phyloP scores from a whole-genome alignment of 2,329 filamentous ascomycete genomes.

The Sarocladium oryzae region DNA sequence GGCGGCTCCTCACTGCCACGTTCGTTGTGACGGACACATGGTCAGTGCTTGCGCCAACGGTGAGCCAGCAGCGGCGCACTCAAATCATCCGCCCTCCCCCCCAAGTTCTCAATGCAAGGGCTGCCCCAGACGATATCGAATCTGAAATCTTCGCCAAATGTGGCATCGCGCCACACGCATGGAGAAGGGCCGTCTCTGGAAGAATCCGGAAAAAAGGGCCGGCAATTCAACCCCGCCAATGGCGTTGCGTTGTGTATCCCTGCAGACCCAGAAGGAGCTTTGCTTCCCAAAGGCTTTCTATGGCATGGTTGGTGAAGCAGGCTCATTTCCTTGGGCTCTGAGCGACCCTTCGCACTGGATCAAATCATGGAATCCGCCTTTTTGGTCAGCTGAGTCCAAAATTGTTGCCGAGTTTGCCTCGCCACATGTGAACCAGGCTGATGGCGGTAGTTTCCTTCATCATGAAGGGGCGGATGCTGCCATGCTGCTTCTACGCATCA shows the following conservation, averaged over 20 bases:
- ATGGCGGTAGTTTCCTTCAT: not conserved
- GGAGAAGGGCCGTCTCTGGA: slow-evolving; percentile 6
- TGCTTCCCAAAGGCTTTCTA: not conserved
- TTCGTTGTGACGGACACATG: too few relatives aligned
- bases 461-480: too few relatives aligned
- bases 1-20: too few relatives aligned
- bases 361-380: not conserved
- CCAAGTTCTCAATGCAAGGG: not conserved
- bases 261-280: not conserved
- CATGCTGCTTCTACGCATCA: too few relatives aligned
- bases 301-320: not conserved
- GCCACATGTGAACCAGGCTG: not conserved
- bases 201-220: slow-evolving; percentile 6
- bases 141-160: slow-evolving; percentile 1
- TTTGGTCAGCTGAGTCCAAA: not conserved
- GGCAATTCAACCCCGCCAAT: slow-evolving; percentile 4
- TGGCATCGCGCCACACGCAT: not conserved
- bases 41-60: not conserved
- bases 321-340: not conserved
- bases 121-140: not conserved
- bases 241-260: not conserved
- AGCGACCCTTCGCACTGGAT: not conserved
- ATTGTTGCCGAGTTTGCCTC: not conserved
- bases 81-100: not conserved
- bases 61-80: not conserved